Conservation (phyloP, 495 filamentous ascomycete species). For the Hyphodiscus hymeniophilus region DNA sequence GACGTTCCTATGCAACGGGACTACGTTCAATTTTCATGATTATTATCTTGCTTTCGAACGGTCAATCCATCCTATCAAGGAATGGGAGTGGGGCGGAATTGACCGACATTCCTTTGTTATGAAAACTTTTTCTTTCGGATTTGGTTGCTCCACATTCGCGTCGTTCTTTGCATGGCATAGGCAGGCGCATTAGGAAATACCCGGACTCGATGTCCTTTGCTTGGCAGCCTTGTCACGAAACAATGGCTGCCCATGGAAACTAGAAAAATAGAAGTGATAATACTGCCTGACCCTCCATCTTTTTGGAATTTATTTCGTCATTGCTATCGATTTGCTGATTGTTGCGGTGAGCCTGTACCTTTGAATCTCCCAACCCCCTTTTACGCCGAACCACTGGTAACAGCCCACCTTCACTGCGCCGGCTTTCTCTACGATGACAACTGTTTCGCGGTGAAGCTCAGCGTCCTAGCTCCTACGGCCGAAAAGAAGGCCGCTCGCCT, state of each 20-base stretch:
- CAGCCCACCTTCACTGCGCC: no score
- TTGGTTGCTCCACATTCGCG: background rate
- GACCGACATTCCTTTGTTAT: background rate
- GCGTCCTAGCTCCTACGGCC: no score
- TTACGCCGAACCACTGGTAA: no score
- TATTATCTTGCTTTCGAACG: constrained; percentile 4
- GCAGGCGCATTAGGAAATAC: constrained; percentile 4
- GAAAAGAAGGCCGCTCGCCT: no score
- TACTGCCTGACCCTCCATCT: no score
- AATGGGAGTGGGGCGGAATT: background rate
- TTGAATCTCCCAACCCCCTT: background rate
- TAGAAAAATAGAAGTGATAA: constrained; percentile 7
- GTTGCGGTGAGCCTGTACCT: no score
- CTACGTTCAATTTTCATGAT: constrained; percentile 48
- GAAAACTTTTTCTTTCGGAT: background rate
- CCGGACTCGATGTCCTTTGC: background rate
- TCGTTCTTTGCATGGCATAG: background rate
- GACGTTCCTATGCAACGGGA: constrained; percentile 60
- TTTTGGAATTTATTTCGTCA: no score
- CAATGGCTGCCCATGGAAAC: background rate
- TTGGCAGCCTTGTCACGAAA: background rate
- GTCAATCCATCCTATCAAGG: background rate
- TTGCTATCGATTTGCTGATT: background rate
- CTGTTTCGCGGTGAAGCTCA: no score
- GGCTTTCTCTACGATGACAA: no score